A percentile compares a stretch with the other conserved stretches of the same genome.
Evolutionary conservation across 108 stramenopile genomes (phyloP).

Genomic region (Licmophora abbreviata): DNA sequence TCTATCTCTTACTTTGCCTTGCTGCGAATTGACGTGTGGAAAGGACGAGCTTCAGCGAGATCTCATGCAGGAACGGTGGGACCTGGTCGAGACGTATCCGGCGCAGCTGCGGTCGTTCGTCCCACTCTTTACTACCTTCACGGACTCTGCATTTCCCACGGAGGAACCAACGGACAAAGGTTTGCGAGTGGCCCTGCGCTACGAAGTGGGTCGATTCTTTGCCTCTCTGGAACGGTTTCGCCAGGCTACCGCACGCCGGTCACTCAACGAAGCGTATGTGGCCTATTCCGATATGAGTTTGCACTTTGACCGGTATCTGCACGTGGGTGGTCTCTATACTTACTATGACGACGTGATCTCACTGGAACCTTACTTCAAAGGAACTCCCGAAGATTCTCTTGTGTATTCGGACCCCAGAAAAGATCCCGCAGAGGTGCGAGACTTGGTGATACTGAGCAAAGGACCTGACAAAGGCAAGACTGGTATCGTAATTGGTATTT

Average conservation of each 20-base stretch:
- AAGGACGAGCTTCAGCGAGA: constrained; percentile 83
- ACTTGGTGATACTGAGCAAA: constrained; percentile 61
- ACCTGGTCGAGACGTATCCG: constrained; percentile 65
- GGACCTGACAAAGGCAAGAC: constrained; percentile 80
- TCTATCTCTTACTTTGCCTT: constrained; percentile 4
- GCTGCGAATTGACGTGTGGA: neutral
- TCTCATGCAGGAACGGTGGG: constrained; percentile 87
- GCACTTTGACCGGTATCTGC: constrained; percentile 77
- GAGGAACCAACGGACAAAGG: constrained; percentile 73
- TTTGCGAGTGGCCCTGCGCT: constrained; percentile 71
- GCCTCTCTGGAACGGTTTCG: constrained; percentile 67
- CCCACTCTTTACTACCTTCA: constrained; percentile 78
- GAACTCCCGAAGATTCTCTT: constrained; percentile 39
- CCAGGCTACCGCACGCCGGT: constrained; percentile 35
- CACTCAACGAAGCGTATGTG: constrained; percentile 66
- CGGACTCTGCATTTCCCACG: constrained; percentile 75
- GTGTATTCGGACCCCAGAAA: constrained; percentile 74
- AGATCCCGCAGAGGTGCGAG: constrained; percentile 73
- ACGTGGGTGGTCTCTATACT: constrained; percentile 73
- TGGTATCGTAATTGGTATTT: constrained; percentile 81
- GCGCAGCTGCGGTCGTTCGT: constrained; percentile 68
- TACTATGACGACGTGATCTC: constrained; percentile 67
- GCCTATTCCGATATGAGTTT: constrained; percentile 81
- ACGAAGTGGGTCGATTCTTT: constrained; percentile 82
- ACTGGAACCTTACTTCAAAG: constrained; percentile 59